Evolutionary conservation across 805 yeast species (phyloP), one percentile per base, ranked within the genome.

Genomic region (Priceomyces castillae): DNA sequence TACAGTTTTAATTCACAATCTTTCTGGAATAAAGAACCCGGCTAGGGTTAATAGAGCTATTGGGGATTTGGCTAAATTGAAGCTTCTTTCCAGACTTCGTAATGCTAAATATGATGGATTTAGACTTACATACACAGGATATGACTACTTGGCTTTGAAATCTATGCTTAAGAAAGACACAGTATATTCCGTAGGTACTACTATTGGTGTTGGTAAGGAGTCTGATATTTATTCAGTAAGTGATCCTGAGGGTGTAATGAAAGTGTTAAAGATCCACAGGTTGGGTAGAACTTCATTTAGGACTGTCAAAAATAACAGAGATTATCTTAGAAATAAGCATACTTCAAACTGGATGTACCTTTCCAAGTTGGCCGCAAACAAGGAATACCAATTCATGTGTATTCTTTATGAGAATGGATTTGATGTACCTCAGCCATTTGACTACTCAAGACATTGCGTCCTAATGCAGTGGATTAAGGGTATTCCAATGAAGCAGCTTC

Each of bases 91-190:
- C 1, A 76, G 83, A 49, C 73, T 89, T 46, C 77, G 96, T 67
- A 94, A 94, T 63, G 95, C 97, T 26, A 88, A 83, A 56, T 92
- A 94, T 64, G 99, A 94, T 61, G 99, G 99, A 10, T 94, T 87
- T 68, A 76, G 92, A 52, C 67, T 94, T 50, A 85, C 96, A 0
- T 90, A 85, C 62, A 80, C 79, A 38, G 99, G 99, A 3, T 87
- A 82, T 64, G 99, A 94, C 65, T 94, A 87, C 60, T 73, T 94
- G 51, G 98, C 98, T 0, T 73, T 94, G 50, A 89, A 84, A 62
- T 77, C 95, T 7, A 80, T 94, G 81, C 71, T 86, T 49, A 85
- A 83, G 56, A 74, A 89, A 52, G 80, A 82, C 34, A 75, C 88
- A 0, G 59, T 94, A 7, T 82, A 82, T 55, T 84, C 92, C 1